Evolutionary conservation across 345 rosid genomes (phyloP), one percentile per base, ranked within the genome.

Genomic region (Acer saccharum): DNA sequence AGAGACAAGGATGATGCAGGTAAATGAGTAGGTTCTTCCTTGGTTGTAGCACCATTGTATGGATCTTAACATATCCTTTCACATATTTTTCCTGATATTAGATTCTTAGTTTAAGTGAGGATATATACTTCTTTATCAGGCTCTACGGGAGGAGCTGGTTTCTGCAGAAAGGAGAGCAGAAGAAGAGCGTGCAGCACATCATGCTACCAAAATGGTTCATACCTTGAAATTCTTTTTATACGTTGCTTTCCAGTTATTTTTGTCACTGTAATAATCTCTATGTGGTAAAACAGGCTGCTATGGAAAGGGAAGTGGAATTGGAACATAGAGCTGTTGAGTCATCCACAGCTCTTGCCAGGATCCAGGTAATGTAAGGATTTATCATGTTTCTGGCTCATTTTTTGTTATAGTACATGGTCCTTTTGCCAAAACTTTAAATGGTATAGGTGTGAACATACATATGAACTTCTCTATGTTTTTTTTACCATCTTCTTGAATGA

Each of bases 1-100:
- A 35, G 99, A 97, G 91, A 97, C 99, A 10, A 91, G 98, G 86
- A 97, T 97, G 98, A 90, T 97, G 95, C 99, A 97, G 97, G 99
- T 97, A 86, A 67, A 75, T 64, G 72, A 46, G 73, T 70, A 74
- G 60, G 39, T 61, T 66, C 65, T 80, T 65, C 61, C 32, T 70
- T 81, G 41, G 65, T 32, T 73, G 7, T 35, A n/a, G 11, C 54
- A 65, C 69, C 27, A 41, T 7, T 67, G 39, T 70, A 35, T 16
- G 55, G 23, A 68, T 72, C 48, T 23, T 43, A 4, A 50, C 27
- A 27, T 11, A 48, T 73, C 62, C 64, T 68, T 73, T 50, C 62
- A 72, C 60, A 43, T 76, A n/a, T 41, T 73, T 55, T 79, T 46
- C 81, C 54, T 46, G 50, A 72, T 54, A 16, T 58, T 32, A 39